Evolutionary conservation across 441 rosid species (phyloP).

Genomic region (Adansonia madagascariensis): DNA sequence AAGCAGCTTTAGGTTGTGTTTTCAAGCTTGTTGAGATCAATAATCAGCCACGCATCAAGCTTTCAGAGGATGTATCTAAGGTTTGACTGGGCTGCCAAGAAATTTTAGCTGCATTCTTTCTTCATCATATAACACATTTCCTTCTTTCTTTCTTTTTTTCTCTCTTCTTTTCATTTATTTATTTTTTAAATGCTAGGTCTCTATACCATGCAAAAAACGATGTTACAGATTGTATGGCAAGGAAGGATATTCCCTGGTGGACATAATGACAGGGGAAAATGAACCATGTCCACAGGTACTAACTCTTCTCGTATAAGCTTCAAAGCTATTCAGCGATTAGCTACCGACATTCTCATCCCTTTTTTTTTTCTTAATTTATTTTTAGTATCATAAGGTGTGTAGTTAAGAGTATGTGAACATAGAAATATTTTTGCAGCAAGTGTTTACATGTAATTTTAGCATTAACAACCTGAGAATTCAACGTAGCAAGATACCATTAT

Average conservation of each 20-base stretch:
- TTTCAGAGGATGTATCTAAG: constrained; percentile 97
- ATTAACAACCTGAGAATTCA: background rate
- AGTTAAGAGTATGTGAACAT: background rate
- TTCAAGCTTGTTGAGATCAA: constrained; percentile 96
- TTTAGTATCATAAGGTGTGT: background rate
- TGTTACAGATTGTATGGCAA: constrained; percentile 72
- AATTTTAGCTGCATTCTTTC: constrained; percentile 3
- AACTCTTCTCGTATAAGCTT: constrained; percentile 2
- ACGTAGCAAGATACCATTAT: background rate
- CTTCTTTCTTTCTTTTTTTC: background rate
- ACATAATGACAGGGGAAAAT: constrained; percentile 91
- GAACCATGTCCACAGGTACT: constrained; percentile 88
- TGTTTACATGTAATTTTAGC: background rate
- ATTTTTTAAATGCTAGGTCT: constrained; percentile 55
- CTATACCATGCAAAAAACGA: constrained; percentile 92
- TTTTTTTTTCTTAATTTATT: background rate
- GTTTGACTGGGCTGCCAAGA: constrained; percentile 37
- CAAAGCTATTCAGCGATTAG: constrained; percentile 15
- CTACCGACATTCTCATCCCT: background rate
- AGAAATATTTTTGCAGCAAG: constrained; percentile 38
- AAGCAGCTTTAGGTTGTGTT: constrained; percentile 93
- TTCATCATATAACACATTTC: background rate
- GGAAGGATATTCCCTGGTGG: constrained; percentile 89
- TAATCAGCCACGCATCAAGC: constrained; percentile 89
- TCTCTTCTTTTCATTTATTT: background rate